Evolutionary conservation across 139 green algal genomes (phyloP).

Genomic region (Ettlia oleoabundans): DNA sequence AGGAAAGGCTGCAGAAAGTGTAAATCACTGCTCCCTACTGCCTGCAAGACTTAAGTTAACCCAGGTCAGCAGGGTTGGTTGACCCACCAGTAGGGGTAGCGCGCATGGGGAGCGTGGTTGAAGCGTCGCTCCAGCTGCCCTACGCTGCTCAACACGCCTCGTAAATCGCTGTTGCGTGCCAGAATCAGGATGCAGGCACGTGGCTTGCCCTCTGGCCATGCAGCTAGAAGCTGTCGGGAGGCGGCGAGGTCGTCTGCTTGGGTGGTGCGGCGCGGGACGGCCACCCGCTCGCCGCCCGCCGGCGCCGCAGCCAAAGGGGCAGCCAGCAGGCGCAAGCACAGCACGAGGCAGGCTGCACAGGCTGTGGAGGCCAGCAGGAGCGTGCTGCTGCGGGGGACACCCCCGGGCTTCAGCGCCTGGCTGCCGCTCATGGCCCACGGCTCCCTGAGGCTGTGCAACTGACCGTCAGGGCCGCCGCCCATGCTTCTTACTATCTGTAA

Average conservation of each 20-base stretch:
- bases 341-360: not conserved
- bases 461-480: too few species aligned
- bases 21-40: too few species aligned
- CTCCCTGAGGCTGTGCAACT: too few species aligned
- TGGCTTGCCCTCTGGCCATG: constrained; percentile 3
- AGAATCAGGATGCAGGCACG: constrained; percentile 20
- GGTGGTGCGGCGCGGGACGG: not conserved
- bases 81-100: constrained; percentile 2
- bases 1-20: too few species aligned
- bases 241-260: not conserved
- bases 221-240: not conserved
- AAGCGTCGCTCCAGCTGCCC: constrained; percentile 44
- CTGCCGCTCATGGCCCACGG: too few species aligned
- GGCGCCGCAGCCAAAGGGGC: not conserved
- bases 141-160: constrained; percentile 36
- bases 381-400: not conserved
- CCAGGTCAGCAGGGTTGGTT: not conserved
- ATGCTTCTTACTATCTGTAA: too few species aligned
- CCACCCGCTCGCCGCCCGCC: not conserved
- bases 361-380: not conserved
- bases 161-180: constrained; percentile 27
- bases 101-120: not conserved
- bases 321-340: not conserved
- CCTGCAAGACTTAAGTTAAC: too few species aligned
- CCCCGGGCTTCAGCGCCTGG: too few species aligned